phyloP scores from a whole-genome alignment of 2,329 filamentous ascomycete species.

The Zymoseptoria tritici region DNA sequence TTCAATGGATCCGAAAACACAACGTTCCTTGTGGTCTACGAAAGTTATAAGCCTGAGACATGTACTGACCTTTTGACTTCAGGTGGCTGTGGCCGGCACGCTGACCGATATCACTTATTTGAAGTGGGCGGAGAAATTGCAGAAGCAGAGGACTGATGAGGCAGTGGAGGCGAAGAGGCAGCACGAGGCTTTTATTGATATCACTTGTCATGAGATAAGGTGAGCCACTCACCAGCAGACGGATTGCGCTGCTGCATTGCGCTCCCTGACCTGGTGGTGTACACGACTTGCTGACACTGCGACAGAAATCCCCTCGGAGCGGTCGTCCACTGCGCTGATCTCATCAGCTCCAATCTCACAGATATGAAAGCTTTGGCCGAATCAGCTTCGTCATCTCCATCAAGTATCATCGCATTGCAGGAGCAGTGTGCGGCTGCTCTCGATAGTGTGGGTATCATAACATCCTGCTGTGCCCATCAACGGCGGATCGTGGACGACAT shows the following conservation, averaged over 20 bases:
- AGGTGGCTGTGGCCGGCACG: constrained; percentile 33
- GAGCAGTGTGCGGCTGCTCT: constrained; percentile 6
- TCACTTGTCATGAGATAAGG: constrained; percentile 32
- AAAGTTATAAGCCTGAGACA: too few species aligned
- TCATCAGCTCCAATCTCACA: constrained; percentile 25
- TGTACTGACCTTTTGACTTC: neutral
- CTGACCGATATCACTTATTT: constrained; percentile 39
- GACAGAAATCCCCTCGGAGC: constrained; percentile 21
- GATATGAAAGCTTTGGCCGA: constrained; percentile 12
- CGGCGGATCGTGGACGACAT: constrained; percentile 41
- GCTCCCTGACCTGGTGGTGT: too few species aligned
- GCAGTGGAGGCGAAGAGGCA: constrained; percentile 36
- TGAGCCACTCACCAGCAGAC: neutral
- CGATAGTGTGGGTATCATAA: constrained; percentile 30
- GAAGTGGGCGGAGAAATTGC: constrained; percentile 37
- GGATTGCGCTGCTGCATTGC: neutral
- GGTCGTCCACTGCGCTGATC: constrained; percentile 36
- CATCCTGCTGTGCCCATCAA: constrained; percentile 38
- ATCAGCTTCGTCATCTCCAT: neutral
- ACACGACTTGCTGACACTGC: neutral
- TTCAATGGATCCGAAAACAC: neutral
- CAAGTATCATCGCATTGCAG: neutral
- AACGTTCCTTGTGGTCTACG: too few species aligned
- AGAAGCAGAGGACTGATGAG: constrained; percentile 32
- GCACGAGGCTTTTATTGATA: constrained; percentile 37